Conservation (phyloP, 2,329 filamentous ascomycete genomes). For the Ciborinia camelliae region DNA sequence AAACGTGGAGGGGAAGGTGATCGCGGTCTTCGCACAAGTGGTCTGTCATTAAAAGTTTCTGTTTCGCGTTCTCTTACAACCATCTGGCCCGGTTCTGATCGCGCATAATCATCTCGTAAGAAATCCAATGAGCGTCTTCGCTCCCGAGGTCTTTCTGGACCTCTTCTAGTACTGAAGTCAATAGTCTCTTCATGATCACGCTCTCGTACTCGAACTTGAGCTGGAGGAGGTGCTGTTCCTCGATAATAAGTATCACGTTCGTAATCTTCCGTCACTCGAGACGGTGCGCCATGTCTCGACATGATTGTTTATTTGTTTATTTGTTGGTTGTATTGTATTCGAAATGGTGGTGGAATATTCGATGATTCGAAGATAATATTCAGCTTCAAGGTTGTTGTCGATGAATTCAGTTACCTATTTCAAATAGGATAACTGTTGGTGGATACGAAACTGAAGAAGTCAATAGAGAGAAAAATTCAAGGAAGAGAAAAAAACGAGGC, state of each 20-base stretch:
- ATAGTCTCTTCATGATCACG: constrained; percentile 35
- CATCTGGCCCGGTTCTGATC: constrained; percentile 30
- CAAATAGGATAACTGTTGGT: neutral
- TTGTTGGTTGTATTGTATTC: constrained; percentile 52
- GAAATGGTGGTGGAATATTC: constrained; percentile 57
- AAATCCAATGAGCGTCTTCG: constrained; percentile 34
- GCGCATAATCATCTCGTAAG: constrained; percentile 34
- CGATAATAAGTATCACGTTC: constrained; percentile 33
- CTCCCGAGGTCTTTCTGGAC: constrained; percentile 23
- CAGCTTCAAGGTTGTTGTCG: neutral
- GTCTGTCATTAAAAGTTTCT: constrained; percentile 29
- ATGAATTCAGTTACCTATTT: neutral
- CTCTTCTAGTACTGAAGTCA: constrained; percentile 29
- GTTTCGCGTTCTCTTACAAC: constrained; percentile 35
- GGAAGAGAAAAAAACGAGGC: constrained; percentile 9
- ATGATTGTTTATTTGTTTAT: constrained; percentile 17
- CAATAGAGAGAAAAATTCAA: neutral
- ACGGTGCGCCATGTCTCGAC: constrained; percentile 27
- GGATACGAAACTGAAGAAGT: neutral
- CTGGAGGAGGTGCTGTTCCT: constrained; percentile 25
- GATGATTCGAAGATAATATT: neutral
- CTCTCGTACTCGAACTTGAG: constrained; percentile 31
- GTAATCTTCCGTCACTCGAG: constrained; percentile 26
- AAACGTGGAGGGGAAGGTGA: constrained; percentile 33
- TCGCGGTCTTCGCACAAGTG: constrained; percentile 33